These are phyloP conservation scores for Huntiella abstrusa DNA, from an alignment of 2,329 filamentous ascomycete genomes.

Conservation along the genomic window DNA sequence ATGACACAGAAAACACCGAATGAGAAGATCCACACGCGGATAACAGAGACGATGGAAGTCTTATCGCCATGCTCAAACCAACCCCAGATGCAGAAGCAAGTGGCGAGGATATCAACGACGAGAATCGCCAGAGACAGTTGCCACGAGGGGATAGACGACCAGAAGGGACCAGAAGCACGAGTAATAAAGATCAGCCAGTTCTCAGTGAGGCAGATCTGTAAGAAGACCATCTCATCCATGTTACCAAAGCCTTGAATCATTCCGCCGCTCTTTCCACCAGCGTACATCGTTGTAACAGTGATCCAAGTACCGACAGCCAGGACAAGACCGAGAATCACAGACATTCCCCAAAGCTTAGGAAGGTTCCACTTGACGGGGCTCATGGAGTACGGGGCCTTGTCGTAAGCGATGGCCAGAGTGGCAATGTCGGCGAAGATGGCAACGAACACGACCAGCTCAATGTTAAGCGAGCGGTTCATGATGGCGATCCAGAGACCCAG, in stretches of 20 bases:
- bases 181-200: constrained; percentile 63
- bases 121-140: constrained; percentile 63
- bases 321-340: constrained; percentile 61
- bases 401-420: constrained; percentile 80
- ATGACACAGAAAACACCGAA: constrained; percentile 41
- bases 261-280: constrained; percentile 47
- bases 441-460: constrained; percentile 80
- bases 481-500: constrained; percentile 83
- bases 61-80: constrained; percentile 48
- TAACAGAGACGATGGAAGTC: constrained; percentile 65
- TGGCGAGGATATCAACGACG: constrained; percentile 65
- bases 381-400: constrained; percentile 75
- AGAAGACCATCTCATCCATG: constrained; percentile 66
- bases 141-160: constrained; percentile 57
- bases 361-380: constrained; percentile 88
- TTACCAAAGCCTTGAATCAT: constrained; percentile 81
- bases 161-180: too few species aligned
- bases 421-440: constrained; percentile 89
- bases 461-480: constrained; percentile 65
- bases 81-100: constrained; percentile 70
- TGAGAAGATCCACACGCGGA: constrained; percentile 81
- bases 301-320: constrained; percentile 77
- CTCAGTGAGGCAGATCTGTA: constrained; percentile 77
- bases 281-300: constrained; percentile 68
- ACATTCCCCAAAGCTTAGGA: constrained; percentile 81